Conservation (phyloP, 768 basidiomycete genomes). For the Mycena olivaceomarginata region DNA sequence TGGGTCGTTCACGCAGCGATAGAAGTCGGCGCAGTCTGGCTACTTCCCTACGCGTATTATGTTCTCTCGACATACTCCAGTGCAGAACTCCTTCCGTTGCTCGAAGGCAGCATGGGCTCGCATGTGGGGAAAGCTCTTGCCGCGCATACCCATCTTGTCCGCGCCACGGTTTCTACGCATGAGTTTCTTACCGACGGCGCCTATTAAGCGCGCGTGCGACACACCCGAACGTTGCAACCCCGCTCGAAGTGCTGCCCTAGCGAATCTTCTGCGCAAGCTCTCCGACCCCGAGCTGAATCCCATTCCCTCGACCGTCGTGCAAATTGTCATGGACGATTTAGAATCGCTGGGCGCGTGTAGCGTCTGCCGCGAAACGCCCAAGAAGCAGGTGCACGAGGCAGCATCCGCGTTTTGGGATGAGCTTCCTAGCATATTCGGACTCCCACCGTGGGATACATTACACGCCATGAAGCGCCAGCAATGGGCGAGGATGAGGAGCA, state of each 20-base stretch:
- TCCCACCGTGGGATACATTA: constrained; percentile 4
- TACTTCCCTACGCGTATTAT: constrained; percentile 4
- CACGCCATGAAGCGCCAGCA: constrained; percentile 12
- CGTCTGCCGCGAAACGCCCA: neutral
- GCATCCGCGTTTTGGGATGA: constrained; percentile 13
- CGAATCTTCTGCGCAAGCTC: neutral
- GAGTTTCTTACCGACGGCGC: too few species aligned
- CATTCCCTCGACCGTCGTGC: neutral
- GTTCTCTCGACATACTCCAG: neutral
- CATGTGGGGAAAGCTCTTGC: neutral
- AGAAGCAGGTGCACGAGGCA: neutral
- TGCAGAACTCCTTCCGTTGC: neutral
- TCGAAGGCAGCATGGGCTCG: neutral
- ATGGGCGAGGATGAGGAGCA: constrained; percentile 9
- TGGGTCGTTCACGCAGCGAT: neutral
- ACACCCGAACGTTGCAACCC: neutral
- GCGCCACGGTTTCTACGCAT: neutral
- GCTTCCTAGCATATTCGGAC: neutral
- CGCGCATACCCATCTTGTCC: neutral
- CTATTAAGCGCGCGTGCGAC: neutral
- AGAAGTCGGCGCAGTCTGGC: neutral
- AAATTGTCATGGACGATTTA: neutral
- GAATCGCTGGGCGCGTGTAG: constrained; percentile 7
- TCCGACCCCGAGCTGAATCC: neutral
- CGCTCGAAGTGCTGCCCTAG: neutral